These are phyloP conservation scores for Gossypium turneri DNA, from an alignment of 345 rosid species.

Conservation along the genomic window DNA sequence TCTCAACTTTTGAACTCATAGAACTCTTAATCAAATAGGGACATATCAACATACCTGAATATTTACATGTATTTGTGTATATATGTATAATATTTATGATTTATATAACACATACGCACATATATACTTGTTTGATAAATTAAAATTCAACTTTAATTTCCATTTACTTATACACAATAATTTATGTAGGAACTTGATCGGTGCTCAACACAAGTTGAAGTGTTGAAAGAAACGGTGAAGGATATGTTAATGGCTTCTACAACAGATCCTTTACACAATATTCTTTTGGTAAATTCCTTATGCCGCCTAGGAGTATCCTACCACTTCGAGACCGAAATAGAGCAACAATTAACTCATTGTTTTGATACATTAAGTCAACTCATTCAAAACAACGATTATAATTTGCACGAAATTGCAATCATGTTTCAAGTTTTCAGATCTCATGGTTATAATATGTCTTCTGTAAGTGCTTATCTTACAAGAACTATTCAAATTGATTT, in stretches of 20 bases:
- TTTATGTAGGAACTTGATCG: not conserved
- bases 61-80: too few species aligned
- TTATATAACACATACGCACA: too few species aligned
- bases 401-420: not conserved
- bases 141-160: too few species aligned
- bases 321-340: conserved; percentile 16
- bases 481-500: too few species aligned
- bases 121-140: too few species aligned
- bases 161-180: too few species aligned
- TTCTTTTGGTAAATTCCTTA: not conserved
- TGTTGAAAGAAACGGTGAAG: not conserved
- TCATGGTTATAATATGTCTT: conserved; percentile 9
- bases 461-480: not conserved
- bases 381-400: not conserved
- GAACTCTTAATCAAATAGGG: too few species aligned
- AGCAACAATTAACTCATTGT: not conserved
- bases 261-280: not conserved
- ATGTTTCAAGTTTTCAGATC: conserved; percentile 13
- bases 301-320: conserved; percentile 20
- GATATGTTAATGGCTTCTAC: not conserved
- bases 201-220: not conserved
- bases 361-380: not conserved
- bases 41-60: too few species aligned
- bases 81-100: too few species aligned
- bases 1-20: too few species aligned